Evolutionary conservation across 257 asterid genomes (phyloP), one percentile per base, ranked within the genome.

Genomic region (Euphrasia confusa): DNA sequence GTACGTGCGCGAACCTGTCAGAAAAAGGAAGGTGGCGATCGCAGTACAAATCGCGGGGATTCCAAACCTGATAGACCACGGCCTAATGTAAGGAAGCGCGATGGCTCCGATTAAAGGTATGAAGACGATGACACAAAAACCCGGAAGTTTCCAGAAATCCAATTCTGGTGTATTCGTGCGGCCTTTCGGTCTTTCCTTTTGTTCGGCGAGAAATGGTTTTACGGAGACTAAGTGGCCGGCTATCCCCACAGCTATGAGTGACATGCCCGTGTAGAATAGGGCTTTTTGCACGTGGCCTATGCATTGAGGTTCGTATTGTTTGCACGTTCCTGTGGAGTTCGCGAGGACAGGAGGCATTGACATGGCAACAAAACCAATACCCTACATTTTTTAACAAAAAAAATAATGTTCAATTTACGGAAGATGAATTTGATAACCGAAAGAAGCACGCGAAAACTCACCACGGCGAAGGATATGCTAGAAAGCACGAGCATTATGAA

Each of bases 331-430:
- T 0, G 83, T 80, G 3, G 59, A 52, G 21, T 72, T 73, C 10
- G 81, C 73, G 2, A 83, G 81, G 7, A 78, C 79, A 1, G 89
- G 85, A 0, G 89, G 91, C 1, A 84, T 79, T 5, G 95, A 87
- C 84, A 87, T 74, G 0, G 84, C 28, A 28, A 88, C 67, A 1
- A 88, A 71, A 13, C 74, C 79, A 32, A 86, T 76, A 12, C 90
- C 88, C 85, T 84, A 67, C 54, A 65, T 7, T 21, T 21, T 21
- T 21, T 21, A 21, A 13, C 1, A 33, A 37, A 8, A 37, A 37
- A 37, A 37, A 0, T 0, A 9, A 1, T 37, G 42, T 8, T 37
- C 42, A 37, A 37, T 8, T 37, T 37, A 9, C 42, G 12, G 42
- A 9, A 2, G 42, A 9, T 9, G 2, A 10, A 37, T 37, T 37